phyloP scores from a whole-genome alignment of 2,329 filamentous ascomycete species.

The Penicillium sp. region DNA sequence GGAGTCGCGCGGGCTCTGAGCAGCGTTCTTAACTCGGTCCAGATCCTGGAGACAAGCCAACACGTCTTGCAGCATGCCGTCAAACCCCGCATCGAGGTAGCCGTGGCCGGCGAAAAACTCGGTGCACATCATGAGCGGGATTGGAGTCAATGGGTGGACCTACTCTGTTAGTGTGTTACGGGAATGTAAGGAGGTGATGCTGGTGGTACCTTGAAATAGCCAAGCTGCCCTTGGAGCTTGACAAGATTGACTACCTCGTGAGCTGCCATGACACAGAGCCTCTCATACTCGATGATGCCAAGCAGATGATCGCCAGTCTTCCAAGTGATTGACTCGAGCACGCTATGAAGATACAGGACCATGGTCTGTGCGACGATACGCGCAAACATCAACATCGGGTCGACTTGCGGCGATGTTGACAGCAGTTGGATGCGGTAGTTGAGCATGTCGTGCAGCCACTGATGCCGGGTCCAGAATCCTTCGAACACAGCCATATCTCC shows the following conservation, averaged over 20 bases:
- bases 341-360: constrained; percentile 25
- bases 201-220: constrained; percentile 25
- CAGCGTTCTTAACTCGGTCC: constrained; percentile 25
- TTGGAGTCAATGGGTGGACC: constrained; percentile 29
- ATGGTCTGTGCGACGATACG: constrained; percentile 25
- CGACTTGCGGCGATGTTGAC: constrained; percentile 17
- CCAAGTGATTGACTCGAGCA: constrained; percentile 27
- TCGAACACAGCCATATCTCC: constrained; percentile 15
- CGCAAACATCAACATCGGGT: constrained; percentile 27
- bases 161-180: constrained; percentile 4
- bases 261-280: constrained; percentile 25
- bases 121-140: constrained; percentile 27
- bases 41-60: constrained; percentile 24
- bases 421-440: constrained; percentile 25
- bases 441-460: constrained; percentile 25
- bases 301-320: constrained; percentile 27
- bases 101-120: constrained; percentile 26
- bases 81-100: constrained; percentile 26
- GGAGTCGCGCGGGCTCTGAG: constrained; percentile 17
- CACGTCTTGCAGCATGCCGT: constrained; percentile 25
- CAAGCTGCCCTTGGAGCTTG: constrained; percentile 25
- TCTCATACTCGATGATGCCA: constrained; percentile 26
- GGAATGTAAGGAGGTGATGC: not conserved
- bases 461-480: constrained; percentile 24
- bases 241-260: constrained; percentile 26